These are phyloP conservation scores for Seminavis robusta DNA, from an alignment of 108 stramenopile species.

Conservation along the genomic window DNA sequence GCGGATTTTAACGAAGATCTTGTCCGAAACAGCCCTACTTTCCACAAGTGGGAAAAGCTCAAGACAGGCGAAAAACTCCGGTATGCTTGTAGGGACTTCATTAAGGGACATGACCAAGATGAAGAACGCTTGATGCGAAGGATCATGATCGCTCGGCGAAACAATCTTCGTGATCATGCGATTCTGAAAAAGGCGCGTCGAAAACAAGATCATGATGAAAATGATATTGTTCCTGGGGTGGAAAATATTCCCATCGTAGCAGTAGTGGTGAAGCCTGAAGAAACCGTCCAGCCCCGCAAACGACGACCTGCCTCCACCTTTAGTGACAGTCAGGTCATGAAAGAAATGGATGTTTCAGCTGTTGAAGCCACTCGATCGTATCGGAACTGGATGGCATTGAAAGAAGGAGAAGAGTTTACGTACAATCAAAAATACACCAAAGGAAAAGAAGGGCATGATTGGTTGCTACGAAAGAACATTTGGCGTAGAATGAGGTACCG, in stretches of 20 bases:
- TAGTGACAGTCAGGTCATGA: slow-evolving; percentile 42
- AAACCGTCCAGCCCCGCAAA: slow-evolving; percentile 1
- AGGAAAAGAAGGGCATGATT: slow-evolving; percentile 78
- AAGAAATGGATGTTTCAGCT: slow-evolving; percentile 72
- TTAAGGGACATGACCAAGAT: slow-evolving; percentile 77
- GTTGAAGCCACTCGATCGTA: slow-evolving; percentile 86
- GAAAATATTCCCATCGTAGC: slow-evolving; percentile 1
- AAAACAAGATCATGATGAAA: slow-evolving; percentile 9
- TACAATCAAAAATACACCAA: slow-evolving; percentile 90
- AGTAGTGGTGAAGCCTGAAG: background rate
- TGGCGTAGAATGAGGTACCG: slow-evolving; percentile 90
- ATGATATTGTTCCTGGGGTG: too few relatives aligned
- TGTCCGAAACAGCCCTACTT: slow-evolving; percentile 73
- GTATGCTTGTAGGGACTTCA: slow-evolving; percentile 82
- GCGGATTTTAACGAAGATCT: slow-evolving; percentile 76
- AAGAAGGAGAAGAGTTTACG: slow-evolving; percentile 50
- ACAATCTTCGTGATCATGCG: slow-evolving; percentile 80
- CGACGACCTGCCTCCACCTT: slow-evolving; percentile 19
- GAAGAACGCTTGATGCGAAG: slow-evolving; percentile 89
- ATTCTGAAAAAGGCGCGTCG: slow-evolving; percentile 59
- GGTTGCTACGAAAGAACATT: slow-evolving; percentile 84
- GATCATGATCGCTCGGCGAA: slow-evolving; percentile 88
- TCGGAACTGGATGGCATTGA: slow-evolving; percentile 49
- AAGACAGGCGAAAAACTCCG: slow-evolving; percentile 43
- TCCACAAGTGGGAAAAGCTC: slow-evolving; percentile 57